Conservation (phyloP, 2,329 filamentous ascomycete species). For the Fusarium bactridioides region DNA sequence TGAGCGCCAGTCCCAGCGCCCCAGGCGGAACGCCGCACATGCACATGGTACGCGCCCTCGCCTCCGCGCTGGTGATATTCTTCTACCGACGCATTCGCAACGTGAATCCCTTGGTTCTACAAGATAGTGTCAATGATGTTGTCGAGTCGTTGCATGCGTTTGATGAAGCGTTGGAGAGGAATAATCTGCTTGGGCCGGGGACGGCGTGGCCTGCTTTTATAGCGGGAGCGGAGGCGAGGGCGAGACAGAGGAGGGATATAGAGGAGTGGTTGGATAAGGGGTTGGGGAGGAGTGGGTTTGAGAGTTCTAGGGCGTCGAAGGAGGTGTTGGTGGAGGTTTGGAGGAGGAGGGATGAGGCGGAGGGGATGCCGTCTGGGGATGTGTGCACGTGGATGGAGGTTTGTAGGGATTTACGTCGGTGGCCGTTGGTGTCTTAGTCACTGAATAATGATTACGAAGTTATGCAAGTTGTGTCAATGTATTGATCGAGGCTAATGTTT, state of each 20-base stretch:
- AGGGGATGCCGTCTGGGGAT: constrained; percentile 11
- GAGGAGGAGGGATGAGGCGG: constrained; percentile 30
- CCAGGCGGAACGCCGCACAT: constrained; percentile 29
- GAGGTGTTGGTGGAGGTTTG: constrained; percentile 32
- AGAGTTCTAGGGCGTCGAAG: constrained; percentile 27
- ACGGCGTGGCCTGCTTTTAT: constrained; percentile 37
- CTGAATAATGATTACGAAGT: background rate
- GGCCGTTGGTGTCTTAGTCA: constrained; percentile 24
- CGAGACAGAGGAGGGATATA: constrained; percentile 22
- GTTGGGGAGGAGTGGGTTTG: constrained; percentile 29
- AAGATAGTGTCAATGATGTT: constrained; percentile 30
- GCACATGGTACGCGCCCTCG: constrained; percentile 34
- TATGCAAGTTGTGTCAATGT: background rate
- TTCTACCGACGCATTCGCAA: constrained; percentile 36
- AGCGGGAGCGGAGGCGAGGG: constrained; percentile 31
- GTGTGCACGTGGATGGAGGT: constrained; percentile 38
- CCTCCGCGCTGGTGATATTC: constrained; percentile 29
- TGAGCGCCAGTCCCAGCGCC: constrained; percentile 1
- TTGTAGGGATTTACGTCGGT: constrained; percentile 29
- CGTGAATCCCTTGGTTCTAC: constrained; percentile 28
- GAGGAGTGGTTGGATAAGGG: constrained; percentile 33
- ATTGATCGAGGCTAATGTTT: background rate
- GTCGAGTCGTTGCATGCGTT: constrained; percentile 28
- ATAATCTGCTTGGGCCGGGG: constrained; percentile 24
- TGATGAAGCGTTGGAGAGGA: constrained; percentile 28